Evolutionary conservation across 192 early-diverging fungal species (phyloP).

Genomic region (Coemansia sp.): DNA sequence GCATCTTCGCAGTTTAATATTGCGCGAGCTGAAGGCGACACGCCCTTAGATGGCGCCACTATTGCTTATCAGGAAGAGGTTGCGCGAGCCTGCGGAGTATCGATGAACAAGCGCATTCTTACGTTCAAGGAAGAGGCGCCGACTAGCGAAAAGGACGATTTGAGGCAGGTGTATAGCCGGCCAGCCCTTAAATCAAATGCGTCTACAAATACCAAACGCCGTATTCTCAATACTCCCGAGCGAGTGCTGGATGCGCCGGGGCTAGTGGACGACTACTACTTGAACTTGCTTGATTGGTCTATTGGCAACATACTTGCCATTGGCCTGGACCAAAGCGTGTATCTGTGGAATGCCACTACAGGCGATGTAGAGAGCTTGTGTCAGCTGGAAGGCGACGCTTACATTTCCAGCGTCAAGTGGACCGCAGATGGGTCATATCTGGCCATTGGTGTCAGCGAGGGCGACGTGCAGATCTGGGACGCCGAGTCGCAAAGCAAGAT

Average conservation of each 20-base stretch:
- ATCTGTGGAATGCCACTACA: constrained; percentile 83
- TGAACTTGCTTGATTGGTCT: constrained; percentile 95
- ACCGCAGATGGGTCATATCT: constrained; percentile 62
- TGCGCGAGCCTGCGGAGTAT: constrained; percentile 75
- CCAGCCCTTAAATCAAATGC: constrained; percentile 29
- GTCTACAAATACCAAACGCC: constrained; percentile 52
- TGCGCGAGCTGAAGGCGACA: constrained; percentile 38
- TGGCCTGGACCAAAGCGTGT: constrained; percentile 81
- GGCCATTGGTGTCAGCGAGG: constrained; percentile 71
- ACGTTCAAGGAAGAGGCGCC: constrained; percentile 79
- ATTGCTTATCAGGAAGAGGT: constrained; percentile 74
- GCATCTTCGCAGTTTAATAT: constrained; percentile 72
- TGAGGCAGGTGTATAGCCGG: constrained; percentile 57
- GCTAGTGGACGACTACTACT: constrained; percentile 90
- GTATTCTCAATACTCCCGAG: constrained; percentile 78
- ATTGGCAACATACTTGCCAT: constrained; percentile 77
- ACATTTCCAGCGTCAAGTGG: constrained; percentile 79
- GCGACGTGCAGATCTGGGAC: constrained; percentile 91
- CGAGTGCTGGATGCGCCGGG: constrained; percentile 87
- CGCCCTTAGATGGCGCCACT: constrained; percentile 50
- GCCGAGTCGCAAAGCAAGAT: constrained; percentile 69
- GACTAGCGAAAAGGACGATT: constrained; percentile 52
- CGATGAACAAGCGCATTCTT: constrained; percentile 77
- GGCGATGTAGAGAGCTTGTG: constrained; percentile 58
- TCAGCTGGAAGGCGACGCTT: constrained; percentile 47